phyloP scores from a whole-genome alignment of 331 rosid genomes.

The Malus hybrid region DNA sequence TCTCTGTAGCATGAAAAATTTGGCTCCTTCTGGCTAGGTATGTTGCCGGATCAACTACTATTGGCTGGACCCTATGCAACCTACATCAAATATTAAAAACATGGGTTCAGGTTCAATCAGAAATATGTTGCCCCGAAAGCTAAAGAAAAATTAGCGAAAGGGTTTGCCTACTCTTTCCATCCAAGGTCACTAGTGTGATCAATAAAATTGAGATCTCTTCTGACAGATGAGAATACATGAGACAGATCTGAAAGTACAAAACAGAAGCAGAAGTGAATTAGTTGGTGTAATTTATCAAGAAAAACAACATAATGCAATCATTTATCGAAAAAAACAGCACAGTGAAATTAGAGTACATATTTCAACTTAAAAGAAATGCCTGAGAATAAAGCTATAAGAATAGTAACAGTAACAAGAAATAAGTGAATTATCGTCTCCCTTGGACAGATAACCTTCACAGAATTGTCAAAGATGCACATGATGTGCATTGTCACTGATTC shows the following conservation, averaged over 20 bases:
- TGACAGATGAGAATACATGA: conserved; percentile 72
- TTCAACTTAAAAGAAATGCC: not conserved
- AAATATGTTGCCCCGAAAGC: not conserved
- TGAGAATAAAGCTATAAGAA: not conserved
- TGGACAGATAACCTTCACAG: no score
- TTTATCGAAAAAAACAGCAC: not conserved
- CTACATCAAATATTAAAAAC: conserved; percentile 30
- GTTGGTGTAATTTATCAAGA: not conserved
- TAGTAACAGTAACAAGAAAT: no score
- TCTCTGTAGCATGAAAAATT: conserved; percentile 84
- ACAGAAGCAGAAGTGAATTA: not conserved
- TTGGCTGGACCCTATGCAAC: conserved; percentile 67
- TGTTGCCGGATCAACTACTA: conserved; percentile 74
- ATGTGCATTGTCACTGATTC: no score
- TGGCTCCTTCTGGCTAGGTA: conserved; percentile 90
- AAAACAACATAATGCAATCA: not conserved
- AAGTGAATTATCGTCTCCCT: not conserved
- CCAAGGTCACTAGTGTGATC: conserved; percentile 92
- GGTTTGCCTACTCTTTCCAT: conserved; percentile 82
- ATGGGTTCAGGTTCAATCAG: conserved; percentile 10
- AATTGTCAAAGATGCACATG: no score
- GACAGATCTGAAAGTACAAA: conserved; percentile 57
- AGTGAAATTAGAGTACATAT: not conserved
- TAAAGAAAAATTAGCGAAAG: conserved; percentile 10
- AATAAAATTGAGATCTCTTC: conserved; percentile 79